A percentile compares a stretch with the other conserved stretches of the same genome.
These are phyloP conservation scores for Coprinellus aureogranulatus DNA, from an alignment of 768 basidiomycete species.

Conservation along the genomic window DNA sequence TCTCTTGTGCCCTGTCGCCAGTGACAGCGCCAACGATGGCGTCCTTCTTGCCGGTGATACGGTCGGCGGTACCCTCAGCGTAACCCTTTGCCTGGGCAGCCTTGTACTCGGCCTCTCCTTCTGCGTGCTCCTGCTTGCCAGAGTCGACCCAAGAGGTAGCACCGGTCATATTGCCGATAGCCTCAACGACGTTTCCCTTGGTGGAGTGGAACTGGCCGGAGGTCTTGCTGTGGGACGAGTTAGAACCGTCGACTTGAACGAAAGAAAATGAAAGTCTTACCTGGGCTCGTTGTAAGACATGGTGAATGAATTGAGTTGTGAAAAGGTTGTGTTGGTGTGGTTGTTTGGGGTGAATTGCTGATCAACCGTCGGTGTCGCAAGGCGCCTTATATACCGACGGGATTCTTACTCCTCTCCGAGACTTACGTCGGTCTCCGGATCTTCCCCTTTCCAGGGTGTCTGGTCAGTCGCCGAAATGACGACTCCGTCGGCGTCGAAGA, in stretches of 20 bases:
- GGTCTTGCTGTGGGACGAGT: conserved; percentile 28
- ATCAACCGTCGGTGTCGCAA: not conserved
- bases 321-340: not conserved
- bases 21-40: conserved; percentile 43
- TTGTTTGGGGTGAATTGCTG: not conserved
- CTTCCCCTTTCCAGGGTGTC: too few relatives aligned
- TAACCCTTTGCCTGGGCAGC: conserved; percentile 45
- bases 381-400: not conserved
- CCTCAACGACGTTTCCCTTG: conserved; percentile 34
- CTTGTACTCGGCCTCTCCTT: conserved; percentile 42
- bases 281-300: conserved; percentile 2
- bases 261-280: not conserved
- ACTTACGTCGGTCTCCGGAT: not conserved
- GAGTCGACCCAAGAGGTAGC: conserved; percentile 34
- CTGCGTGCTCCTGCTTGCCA: conserved; percentile 44
- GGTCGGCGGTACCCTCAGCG: conserved; percentile 43
- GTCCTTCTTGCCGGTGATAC: conserved; percentile 43
- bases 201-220: conserved; percentile 37
- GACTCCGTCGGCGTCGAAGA: too few relatives aligned
- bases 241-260: not conserved
- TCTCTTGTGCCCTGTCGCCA: conserved; percentile 40
- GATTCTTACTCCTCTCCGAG: not conserved
- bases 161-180: conserved; percentile 44
- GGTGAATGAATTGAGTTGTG: not conserved
- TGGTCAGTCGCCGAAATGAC: too few relatives aligned